phyloP scores from a whole-genome alignment of 371 early-diverging fungal species.

The Rhizopus sp. region DNA sequence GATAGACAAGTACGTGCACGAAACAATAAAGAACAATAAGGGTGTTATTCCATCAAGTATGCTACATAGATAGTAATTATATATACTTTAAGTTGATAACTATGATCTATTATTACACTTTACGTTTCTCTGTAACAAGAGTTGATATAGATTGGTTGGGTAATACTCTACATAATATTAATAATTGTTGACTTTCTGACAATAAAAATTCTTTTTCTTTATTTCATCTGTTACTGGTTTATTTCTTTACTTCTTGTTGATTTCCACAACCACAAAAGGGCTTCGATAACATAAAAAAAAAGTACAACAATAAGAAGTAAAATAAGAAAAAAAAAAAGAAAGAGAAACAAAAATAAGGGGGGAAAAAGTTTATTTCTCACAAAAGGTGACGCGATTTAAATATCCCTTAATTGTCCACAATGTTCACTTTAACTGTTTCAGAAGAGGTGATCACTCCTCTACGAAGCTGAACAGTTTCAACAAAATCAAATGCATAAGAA shows the following conservation, averaged over 20 bases:
- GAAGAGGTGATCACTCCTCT: conserved; percentile 33
- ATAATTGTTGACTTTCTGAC: conserved; percentile 5
- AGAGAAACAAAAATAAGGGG: conserved; percentile 4
- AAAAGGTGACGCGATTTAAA: conserved; percentile 1
- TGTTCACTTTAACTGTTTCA: conserved; percentile 45
- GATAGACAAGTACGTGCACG: conserved; percentile 24
- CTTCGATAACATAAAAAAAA: conserved; percentile 17
- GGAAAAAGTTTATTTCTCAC: neutral
- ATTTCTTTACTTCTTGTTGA: conserved; percentile 25
- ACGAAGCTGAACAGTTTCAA: conserved; percentile 40
- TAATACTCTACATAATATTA: neutral
- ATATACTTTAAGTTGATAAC: conserved; percentile 4
- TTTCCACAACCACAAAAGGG: conserved; percentile 35
- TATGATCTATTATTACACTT: neutral
- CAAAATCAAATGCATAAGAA: conserved; percentile 54
- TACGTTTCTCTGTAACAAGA: conserved; percentile 44
- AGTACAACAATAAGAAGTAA: conserved; percentile 5
- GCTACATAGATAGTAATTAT: conserved; percentile 21
- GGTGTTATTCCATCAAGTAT: conserved; percentile 40
- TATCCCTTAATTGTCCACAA: conserved; percentile 23
- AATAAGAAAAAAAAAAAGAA: neutral
- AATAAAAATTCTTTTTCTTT: neutral
- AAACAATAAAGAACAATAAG: conserved; percentile 30
- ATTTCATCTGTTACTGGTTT: neutral
- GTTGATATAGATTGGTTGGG: conserved; percentile 28